Evolutionary conservation across 2,329 filamentous ascomycete genomes (phyloP), one percentile per base, ranked within the genome.

Genomic region (Elsinoe ampelina): DNA sequence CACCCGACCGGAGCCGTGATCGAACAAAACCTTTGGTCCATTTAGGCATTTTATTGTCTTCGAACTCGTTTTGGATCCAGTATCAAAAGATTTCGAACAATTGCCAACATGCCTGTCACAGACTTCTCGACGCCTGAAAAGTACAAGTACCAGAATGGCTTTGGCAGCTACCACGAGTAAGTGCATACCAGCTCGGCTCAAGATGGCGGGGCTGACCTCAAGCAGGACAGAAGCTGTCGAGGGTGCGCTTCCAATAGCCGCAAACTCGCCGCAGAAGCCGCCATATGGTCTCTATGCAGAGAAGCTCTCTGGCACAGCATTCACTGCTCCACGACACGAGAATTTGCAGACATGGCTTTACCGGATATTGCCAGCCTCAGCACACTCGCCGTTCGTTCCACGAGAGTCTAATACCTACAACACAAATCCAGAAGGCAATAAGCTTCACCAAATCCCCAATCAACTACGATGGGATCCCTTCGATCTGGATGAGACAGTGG

Each of bases 251-350:
- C 88, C 89, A 7, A 67, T 89, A 58, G 88, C 80, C 51, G 80
- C 84, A 41, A 95, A 95, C 75, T 89, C 86, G 2, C 89, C 89
- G 0, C 89, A 95, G 68, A 89, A 89, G 38, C 84, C 84, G 0
- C 79, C 87, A 0, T 82, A 83, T 62, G 89, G 88, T 0, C 81
- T 95, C 26, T 93, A 93, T 72, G 83, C 88, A 26, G 89, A 95
- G 72, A 78, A 82, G 65, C 72, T 82, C 3, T 81, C 79, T n/a
- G 80, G 79, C 15, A 81, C 78, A 2, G 78, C 80, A 20, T 83
- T 83, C 65, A 78, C 79, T 41, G 78, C 79, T 12, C 79, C 80
- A 5, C 72, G 80, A 39, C 71, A 76, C 63, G 73, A 76, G 64
- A 81, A 81, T 66, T 76, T 79, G 65, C 80, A 82, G 63, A 73